phyloP scores from a whole-genome alignment of 2,329 filamentous ascomycete genomes.

The Fusarium liriodendri region DNA sequence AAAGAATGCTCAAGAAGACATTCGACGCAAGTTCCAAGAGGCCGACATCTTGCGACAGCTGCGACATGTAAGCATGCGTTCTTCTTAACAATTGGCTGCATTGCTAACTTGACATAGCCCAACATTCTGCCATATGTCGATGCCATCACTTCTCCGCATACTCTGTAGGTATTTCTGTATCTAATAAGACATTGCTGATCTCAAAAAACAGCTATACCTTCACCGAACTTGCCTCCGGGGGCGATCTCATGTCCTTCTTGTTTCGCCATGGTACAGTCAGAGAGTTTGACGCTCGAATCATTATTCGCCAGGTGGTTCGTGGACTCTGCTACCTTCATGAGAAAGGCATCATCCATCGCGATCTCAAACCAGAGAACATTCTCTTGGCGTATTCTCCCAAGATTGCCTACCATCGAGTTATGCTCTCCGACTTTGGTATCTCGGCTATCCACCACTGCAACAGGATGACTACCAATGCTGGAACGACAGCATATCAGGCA shows the following conservation, averaged over 20 bases:
- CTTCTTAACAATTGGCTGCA: not conserved
- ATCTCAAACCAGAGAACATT: constrained; percentile 67
- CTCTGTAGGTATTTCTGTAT: constrained; percentile 52
- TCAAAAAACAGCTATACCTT: constrained; percentile 61
- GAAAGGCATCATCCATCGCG: constrained; percentile 63
- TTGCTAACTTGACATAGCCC: constrained; percentile 53
- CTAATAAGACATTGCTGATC: not conserved
- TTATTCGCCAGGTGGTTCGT: constrained; percentile 60
- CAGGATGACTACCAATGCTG: constrained; percentile 57
- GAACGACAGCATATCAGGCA: constrained; percentile 60
- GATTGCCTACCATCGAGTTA: constrained; percentile 56
- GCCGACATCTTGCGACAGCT: constrained; percentile 64
- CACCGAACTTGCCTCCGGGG: constrained; percentile 66
- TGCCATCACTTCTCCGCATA: constrained; percentile 60
- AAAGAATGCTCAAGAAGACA: constrained; percentile 41
- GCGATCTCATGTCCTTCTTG: constrained; percentile 64
- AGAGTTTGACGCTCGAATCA: constrained; percentile 57
- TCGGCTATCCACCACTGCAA: constrained; percentile 56
- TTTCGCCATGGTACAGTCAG: constrained; percentile 49
- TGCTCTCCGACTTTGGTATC: constrained; percentile 65
- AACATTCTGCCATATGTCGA: constrained; percentile 65
- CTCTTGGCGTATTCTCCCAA: constrained; percentile 60
- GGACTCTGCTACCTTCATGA: constrained; percentile 61
- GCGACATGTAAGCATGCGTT: constrained; percentile 59
- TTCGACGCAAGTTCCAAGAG: constrained; percentile 59